Evolutionary conservation across 2,329 filamentous ascomycete genomes (phyloP), one percentile per base, ranked within the genome.

Genomic region (Leptodontidium sp.): DNA sequence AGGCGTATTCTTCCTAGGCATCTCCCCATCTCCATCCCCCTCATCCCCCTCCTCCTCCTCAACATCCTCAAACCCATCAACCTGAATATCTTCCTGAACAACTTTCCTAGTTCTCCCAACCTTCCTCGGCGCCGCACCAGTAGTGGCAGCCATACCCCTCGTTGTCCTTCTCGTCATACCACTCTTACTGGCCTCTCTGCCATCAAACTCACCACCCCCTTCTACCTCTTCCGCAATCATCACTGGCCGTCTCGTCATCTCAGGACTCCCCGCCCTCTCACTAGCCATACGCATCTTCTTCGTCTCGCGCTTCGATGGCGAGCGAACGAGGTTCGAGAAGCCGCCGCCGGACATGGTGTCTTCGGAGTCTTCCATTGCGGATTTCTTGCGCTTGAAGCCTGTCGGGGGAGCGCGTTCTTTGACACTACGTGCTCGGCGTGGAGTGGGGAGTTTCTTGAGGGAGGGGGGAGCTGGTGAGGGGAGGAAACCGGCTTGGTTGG

Each of bases 301-400:
- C 4, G 38, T 50, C 24, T 62, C 43, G 38, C 59, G 38, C 59
- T 62, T 62, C 5, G 38, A 47, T 21, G 43, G 43, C 12, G 38
- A 47, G n/a, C 59, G 38, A 2, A 29, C 21, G 1, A 62, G 21
- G 24, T 26, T 32, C 2, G 59, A 8, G 21, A 43, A 35, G 12
- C 50, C 50, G 12, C 50, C 50, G n/a, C 59, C 59, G 15, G 59
- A n/a, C 38, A 49, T 26, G 2, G 40, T 29, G 9, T 62, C 43
- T 29, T 62, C 59, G 3, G 38, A 7, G 0, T 62, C 59, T 8
- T 62, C 59, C 59, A 62, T 50, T 9, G 59, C 11, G 24, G 40
- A 43, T 38, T 62, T 67, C 35, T 67, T 67, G 45, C 65, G 65
- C 17, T 67, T 67, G 53, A 21, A 29, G 9, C 35, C 55, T 45